Evolutionary conservation across 345 rosid genomes (phyloP).

Genomic region (Draba incana): DNA sequence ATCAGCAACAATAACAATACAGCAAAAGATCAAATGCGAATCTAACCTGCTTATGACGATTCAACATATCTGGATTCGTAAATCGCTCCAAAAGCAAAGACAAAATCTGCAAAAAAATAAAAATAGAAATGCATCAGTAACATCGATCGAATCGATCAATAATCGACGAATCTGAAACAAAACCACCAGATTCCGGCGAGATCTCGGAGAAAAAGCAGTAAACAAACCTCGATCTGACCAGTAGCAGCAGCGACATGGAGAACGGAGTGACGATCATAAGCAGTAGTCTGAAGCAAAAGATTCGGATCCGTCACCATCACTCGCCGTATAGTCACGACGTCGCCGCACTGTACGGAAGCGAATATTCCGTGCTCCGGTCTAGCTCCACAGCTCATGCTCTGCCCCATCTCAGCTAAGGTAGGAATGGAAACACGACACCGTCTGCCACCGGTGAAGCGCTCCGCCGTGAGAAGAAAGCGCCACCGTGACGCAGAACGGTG

Average conservation of each 20-base stretch:
- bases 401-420: constrained; percentile 65
- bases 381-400: constrained; percentile 80
- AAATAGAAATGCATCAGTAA: constrained; percentile 22
- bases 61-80: constrained; percentile 73
- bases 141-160: no score
- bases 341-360: constrained; percentile 78
- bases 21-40: constrained; percentile 14
- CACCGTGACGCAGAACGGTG: constrained; percentile 50
- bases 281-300: constrained; percentile 57
- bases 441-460: constrained; percentile 53
- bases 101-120: constrained; percentile 77
- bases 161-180: constrained; percentile 7
- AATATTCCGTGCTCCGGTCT: constrained; percentile 72
- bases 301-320: constrained; percentile 61
- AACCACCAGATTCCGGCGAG: constrained; percentile 25
- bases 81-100: constrained; percentile 73
- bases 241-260: constrained; percentile 95
- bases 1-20: not conserved
- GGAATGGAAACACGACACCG: constrained; percentile 45
- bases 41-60: constrained; percentile 90
- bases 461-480: constrained; percentile 40
- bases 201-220: not conserved
- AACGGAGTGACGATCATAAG: constrained; percentile 82
- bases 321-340: constrained; percentile 50
- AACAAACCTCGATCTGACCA: constrained; percentile 94